Percentiles rank a stretch among this genome's conserved stretches.
Evolutionary conservation across 2,329 filamentous ascomycete species (phyloP).

Genomic region (Ophiostoma triangulosporum): DNA sequence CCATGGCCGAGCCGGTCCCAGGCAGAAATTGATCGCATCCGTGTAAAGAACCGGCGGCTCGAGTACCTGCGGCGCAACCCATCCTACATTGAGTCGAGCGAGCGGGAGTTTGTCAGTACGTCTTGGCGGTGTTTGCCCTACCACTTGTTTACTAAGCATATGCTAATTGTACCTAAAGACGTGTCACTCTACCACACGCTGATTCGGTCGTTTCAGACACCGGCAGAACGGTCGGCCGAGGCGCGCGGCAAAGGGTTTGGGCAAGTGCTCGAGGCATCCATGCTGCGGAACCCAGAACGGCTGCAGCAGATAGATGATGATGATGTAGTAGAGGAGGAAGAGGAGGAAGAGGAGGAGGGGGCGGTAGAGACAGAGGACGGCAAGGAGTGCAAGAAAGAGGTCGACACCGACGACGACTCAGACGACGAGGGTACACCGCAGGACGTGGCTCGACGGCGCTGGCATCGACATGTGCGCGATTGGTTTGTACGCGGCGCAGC

Average conservation of each 20-base stretch:
- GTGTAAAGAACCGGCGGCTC: conserved; percentile 61
- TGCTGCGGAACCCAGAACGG: conserved; percentile 31
- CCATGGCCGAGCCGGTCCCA: conserved; percentile 32
- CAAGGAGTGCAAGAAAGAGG: neutral
- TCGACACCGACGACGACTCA: conserved; percentile 34
- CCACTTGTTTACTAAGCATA: neutral
- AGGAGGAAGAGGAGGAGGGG: conserved; percentile 3
- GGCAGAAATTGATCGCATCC: conserved; percentile 32
- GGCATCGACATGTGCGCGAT: conserved; percentile 58
- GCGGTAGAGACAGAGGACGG: neutral
- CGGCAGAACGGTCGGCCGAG: conserved; percentile 59
- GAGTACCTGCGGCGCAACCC: conserved; percentile 62
- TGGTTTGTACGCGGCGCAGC: conserved; percentile 57
- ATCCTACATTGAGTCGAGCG: conserved; percentile 49
- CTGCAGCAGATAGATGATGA: conserved; percentile 4
- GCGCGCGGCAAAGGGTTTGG: conserved; percentile 64
- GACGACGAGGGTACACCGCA: conserved; percentile 23
- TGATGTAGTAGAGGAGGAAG: conserved; percentile 8
- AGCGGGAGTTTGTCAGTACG: conserved; percentile 42
- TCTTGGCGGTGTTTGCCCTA: neutral
- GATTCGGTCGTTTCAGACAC: conserved; percentile 62
- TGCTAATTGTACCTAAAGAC: conserved; percentile 29
- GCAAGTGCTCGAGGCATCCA: conserved; percentile 62
- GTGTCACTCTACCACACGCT: conserved; percentile 72
- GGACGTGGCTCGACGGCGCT: conserved; percentile 54